Evolutionary conservation across 164 flowering plant species (phyloP).

Genomic region (Dillenia suffruticosa): DNA sequence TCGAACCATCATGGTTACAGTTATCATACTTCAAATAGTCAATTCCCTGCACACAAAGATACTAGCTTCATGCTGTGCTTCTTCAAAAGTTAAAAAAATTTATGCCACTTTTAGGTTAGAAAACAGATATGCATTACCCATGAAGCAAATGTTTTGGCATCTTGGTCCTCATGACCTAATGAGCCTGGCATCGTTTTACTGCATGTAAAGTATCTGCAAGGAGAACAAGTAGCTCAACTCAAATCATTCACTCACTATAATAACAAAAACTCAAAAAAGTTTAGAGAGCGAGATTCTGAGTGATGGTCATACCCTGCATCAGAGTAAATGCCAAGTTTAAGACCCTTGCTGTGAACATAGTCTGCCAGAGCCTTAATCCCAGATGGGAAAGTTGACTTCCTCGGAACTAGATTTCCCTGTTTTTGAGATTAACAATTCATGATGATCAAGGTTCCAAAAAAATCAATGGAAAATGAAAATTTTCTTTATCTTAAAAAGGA

Average conservation of each 20-base stretch:
- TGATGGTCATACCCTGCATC: constrained; percentile 31
- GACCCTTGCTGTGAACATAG: constrained; percentile 38
- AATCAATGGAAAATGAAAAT: too few relatives aligned
- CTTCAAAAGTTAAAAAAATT: too few relatives aligned
- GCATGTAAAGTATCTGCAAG: constrained; percentile 27
- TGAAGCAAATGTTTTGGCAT: constrained; percentile 36
- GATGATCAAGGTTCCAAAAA: too few relatives aligned
- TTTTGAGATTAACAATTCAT: too few relatives aligned
- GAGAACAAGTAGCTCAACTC: too few relatives aligned
- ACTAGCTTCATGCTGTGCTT: too few relatives aligned
- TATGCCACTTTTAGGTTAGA: too few relatives aligned
- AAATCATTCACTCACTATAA: too few relatives aligned
- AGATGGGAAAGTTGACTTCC: constrained; percentile 30
- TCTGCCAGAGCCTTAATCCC: constrained; percentile 40
- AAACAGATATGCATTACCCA: constrained; percentile 23
- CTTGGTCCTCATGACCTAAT: constrained; percentile 37
- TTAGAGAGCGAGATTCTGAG: too few relatives aligned
- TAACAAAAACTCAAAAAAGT: too few relatives aligned
- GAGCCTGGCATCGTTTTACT: constrained; percentile 38
- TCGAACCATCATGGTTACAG: constrained; percentile 20
- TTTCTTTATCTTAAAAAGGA: neutral
- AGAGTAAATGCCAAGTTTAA: constrained; percentile 35
- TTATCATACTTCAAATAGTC: constrained; percentile 37
- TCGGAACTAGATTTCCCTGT: constrained; percentile 33
- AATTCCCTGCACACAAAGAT: constrained; percentile 17